These are phyloP conservation scores for Phytophthora megakarya DNA, from an alignment of 352 stramenopile genomes.

Conservation along the genomic window DNA sequence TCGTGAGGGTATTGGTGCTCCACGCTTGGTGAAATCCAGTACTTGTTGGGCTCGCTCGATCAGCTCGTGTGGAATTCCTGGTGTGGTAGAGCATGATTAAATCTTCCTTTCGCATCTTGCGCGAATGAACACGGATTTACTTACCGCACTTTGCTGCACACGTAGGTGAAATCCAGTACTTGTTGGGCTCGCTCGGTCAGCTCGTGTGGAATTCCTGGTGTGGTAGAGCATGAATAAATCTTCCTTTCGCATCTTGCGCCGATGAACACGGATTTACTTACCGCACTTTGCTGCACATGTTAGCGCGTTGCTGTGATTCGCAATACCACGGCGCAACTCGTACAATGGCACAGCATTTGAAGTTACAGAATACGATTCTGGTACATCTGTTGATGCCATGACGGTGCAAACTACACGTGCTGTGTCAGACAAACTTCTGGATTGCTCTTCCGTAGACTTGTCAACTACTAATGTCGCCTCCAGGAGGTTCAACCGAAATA, in stretches of 20 bases:
- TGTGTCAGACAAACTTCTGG: slow-evolving; percentile 3
- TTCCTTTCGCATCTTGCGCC: not conserved
- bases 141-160: too few species aligned
- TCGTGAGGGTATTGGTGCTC: slow-evolving; percentile 31
- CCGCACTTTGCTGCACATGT: slow-evolving; percentile 68
- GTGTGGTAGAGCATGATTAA: not conserved
- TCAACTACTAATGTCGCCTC: slow-evolving; percentile 26
- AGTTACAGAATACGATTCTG: slow-evolving; percentile 23
- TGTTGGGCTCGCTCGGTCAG: slow-evolving; percentile 53
- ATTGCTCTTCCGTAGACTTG: slow-evolving; percentile 5
- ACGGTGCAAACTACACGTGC: slow-evolving; percentile 51
- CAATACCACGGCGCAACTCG: slow-evolving; percentile 63
- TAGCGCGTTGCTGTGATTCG: slow-evolving; percentile 75
- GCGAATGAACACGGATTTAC: too few species aligned
- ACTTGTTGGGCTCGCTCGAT: slow-evolving; percentile 54
- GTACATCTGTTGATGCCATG: slow-evolving; percentile 51
- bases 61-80: slow-evolving; percentile 53
- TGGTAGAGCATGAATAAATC: slow-evolving; percentile 6
- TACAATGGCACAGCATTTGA: slow-evolving; percentile 54
- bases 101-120: slow-evolving; percentile 5
- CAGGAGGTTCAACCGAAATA: slow-evolving; percentile 57
- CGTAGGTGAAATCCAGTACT: slow-evolving; percentile 44
- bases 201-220: slow-evolving; percentile 48
- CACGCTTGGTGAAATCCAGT: slow-evolving; percentile 39
- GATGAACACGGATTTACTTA: too few species aligned